Percentiles rank a stretch among this genome's conserved stretches.
Evolutionary conservation across 2,329 filamentous ascomycete genomes (phyloP).

Genomic region (Fusarium virguliforme): DNA sequence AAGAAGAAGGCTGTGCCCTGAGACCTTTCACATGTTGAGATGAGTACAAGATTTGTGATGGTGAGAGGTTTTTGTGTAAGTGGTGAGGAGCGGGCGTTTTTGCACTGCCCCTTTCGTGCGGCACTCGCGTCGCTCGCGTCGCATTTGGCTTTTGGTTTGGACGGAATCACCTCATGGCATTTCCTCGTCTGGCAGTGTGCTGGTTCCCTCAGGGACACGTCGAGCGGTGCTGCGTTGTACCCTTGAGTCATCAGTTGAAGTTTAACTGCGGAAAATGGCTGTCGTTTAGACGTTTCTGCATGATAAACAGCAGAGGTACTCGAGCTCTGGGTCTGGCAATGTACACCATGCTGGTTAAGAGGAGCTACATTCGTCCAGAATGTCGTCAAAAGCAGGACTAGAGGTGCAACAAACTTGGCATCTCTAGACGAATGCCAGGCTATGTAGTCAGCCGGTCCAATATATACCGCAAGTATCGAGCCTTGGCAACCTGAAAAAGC

Average conservation of each 20-base stretch:
- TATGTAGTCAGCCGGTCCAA: not conserved
- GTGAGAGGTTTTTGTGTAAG: not conserved
- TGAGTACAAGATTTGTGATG: not conserved
- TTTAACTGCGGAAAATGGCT: not conserved
- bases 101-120: not conserved
- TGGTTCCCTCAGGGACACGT: not conserved
- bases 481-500: not conserved
- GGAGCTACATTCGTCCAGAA: not conserved
- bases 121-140: not conserved
- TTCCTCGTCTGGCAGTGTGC: not conserved
- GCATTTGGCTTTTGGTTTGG: not conserved
- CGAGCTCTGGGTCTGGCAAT: not conserved
- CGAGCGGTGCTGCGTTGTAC: not conserved
- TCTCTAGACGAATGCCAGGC: not conserved
- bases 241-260: conserved; percentile 1
- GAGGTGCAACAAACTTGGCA: not conserved
- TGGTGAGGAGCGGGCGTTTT: not conserved
- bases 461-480: conserved; percentile 3
- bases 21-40: conserved; percentile 1
- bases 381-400: not conserved
- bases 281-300: not conserved
- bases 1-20: not conserved
- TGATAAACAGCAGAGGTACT: too few species aligned
- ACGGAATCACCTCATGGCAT: not conserved
- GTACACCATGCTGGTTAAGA: not conserved